Conservation (phyloP, 2,329 filamentous ascomycete species). For the Exophiala aquamarina region DNA sequence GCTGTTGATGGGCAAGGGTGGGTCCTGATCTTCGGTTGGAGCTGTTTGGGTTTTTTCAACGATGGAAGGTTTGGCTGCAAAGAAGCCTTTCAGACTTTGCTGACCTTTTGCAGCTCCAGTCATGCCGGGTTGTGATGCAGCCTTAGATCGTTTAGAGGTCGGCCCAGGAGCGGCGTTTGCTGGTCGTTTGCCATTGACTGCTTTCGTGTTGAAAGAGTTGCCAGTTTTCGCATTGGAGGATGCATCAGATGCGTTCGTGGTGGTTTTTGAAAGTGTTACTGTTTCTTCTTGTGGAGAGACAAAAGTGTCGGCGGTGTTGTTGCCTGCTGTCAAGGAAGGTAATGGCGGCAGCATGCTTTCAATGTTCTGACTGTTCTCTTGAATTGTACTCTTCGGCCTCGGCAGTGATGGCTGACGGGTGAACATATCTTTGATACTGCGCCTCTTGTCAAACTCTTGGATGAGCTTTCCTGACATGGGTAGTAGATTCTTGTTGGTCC, state of each 20-base stretch:
- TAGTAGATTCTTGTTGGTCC: constrained; percentile 65
- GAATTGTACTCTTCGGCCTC: constrained; percentile 8
- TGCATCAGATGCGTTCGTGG: neutral
- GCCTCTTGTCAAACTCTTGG: constrained; percentile 80
- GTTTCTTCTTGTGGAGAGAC: neutral
- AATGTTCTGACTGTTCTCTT: neutral
- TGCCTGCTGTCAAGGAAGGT: neutral
- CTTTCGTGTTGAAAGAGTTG: constrained; percentile 10
- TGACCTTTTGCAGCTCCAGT: constrained; percentile 48
- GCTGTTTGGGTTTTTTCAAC: constrained; percentile 1
- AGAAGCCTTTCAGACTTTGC: constrained; percentile 74
- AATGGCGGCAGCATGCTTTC: neutral
- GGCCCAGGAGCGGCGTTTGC: constrained; percentile 33
- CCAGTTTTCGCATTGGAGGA: constrained; percentile 8
- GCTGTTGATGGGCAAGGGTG: neutral
- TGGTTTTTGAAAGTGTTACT: neutral
- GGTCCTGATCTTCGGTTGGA: constrained; percentile 4
- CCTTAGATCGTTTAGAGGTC: constrained; percentile 54
- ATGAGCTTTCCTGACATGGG: constrained; percentile 79
- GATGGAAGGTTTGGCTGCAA: constrained; percentile 59
- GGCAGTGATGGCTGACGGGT: constrained; percentile 51
- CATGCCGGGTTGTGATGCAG: constrained; percentile 29
- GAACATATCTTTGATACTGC: constrained; percentile 94
- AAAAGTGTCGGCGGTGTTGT: neutral
- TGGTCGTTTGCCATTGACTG: constrained; percentile 40